phyloP scores from a whole-genome alignment of 176 grass and related monocot genomes.

The Rhynchospora pubera region DNA sequence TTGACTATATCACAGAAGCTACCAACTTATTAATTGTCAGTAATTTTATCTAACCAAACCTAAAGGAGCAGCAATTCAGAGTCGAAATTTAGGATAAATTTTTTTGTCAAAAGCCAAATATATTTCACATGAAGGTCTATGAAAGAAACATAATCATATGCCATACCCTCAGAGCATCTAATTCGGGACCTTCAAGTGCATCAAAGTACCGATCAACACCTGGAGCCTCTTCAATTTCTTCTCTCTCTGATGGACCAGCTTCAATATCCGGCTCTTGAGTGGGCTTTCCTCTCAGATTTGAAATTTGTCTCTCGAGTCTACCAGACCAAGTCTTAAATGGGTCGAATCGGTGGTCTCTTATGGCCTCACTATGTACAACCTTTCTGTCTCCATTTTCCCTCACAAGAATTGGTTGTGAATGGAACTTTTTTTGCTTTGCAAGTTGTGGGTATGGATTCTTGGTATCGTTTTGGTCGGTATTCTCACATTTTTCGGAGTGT shows the following conservation, averaged over 20 bases:
- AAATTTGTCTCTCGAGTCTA: conserved; percentile 71
- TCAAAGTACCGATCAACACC: conserved; percentile 80
- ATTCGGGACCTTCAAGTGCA: conserved; percentile 81
- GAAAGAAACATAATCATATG: background rate
- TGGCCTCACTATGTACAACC: conserved; percentile 17
- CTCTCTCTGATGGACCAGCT: background rate
- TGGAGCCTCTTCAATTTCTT: conserved; percentile 53
- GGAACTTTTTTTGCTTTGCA: conserved; percentile 41
- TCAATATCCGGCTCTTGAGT: conserved; percentile 20
- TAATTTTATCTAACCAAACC: background rate
- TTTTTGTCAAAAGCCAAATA: no score
- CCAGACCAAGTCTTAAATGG: conserved; percentile 93
- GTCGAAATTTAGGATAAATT: no score
- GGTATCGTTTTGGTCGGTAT: background rate
- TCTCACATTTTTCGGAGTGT: background rate
- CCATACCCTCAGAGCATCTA: conserved; percentile 71
- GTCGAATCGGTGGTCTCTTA: conserved; percentile 61
- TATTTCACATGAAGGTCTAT: no score
- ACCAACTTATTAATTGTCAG: background rate
- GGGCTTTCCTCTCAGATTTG: conserved; percentile 66
- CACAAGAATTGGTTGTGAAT: conserved; percentile 56
- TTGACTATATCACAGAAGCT: background rate
- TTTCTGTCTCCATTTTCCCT: background rate
- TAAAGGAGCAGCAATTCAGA: background rate
- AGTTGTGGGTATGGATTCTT: conserved; percentile 15